Conservation (phyloP, 169 alveolate species). For the Cardiosporidium cionae region DNA sequence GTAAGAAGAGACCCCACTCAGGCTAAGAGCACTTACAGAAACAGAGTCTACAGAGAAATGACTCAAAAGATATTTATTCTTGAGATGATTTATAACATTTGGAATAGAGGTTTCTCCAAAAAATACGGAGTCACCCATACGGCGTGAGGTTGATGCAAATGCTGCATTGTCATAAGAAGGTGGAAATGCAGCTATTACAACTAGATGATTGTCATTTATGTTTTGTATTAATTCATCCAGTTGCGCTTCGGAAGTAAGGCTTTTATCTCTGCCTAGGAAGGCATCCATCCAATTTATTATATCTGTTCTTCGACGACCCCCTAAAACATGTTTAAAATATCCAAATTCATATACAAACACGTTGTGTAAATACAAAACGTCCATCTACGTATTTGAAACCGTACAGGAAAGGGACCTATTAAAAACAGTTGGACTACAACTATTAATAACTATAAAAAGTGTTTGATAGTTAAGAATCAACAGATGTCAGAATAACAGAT, state of each 20-base stretch:
- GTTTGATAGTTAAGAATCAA: no score
- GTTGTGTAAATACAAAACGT: no score
- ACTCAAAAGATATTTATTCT: background rate
- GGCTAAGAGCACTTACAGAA: background rate
- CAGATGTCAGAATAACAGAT: no score
- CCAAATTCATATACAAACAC: no score
- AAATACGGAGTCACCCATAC: background rate
- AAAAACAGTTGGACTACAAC: no score
- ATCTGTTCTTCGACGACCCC: background rate
- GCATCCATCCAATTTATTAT: background rate
- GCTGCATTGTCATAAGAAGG: background rate
- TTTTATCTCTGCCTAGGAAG: background rate
- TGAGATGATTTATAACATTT: background rate
- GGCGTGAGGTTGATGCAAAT: background rate
- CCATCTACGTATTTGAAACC: no score
- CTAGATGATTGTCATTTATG: background rate
- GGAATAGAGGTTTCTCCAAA: background rate
- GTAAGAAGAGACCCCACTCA: background rate
- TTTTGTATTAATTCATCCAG: background rate
- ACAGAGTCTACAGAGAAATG: background rate
- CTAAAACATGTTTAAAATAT: background rate
- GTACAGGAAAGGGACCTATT: no score
- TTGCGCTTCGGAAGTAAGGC: background rate
- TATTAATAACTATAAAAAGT: no score
- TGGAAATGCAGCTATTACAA: background rate